Conservation (phyloP, 1,139 yeast species). For the Oligophagozyma castellii region DNA sequence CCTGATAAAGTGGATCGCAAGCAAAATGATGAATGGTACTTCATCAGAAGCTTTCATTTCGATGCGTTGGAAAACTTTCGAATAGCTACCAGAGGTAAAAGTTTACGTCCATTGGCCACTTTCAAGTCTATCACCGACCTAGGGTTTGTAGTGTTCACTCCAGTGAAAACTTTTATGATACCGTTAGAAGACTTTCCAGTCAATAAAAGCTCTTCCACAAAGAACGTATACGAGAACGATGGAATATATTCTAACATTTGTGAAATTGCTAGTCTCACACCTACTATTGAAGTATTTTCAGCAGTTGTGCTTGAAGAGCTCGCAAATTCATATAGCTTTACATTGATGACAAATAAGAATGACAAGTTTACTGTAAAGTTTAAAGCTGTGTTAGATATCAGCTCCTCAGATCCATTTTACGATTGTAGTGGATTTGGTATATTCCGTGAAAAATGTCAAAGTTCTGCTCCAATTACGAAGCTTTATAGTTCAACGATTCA, state of each 20-base stretch:
- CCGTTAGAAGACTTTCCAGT: no score
- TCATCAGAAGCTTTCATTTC: neutral
- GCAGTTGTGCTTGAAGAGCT: neutral
- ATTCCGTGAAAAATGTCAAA: no score
- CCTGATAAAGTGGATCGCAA: neutral
- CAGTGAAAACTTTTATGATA: no score
- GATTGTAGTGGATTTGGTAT: no score
- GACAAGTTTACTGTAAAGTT: no score
- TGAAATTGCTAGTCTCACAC: neutral
- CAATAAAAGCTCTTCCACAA: no score
- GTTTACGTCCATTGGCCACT: neutral
- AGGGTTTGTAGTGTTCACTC: slow-evolving; percentile 10
- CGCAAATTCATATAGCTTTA: neutral
- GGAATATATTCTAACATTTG: no score
- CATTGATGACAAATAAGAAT: neutral
- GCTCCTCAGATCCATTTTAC: no score
- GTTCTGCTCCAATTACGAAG: no score
- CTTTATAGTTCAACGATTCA: no score
- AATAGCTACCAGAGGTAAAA: neutral
- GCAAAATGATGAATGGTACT: neutral
- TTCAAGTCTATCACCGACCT: slow-evolving; percentile 8
- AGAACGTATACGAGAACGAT: no score
- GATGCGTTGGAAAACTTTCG: neutral
- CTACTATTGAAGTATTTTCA: neutral
- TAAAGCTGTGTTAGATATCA: no score